phyloP scores from a whole-genome alignment of 2,329 filamentous ascomycete genomes.

The Exophiala aquamarina region DNA sequence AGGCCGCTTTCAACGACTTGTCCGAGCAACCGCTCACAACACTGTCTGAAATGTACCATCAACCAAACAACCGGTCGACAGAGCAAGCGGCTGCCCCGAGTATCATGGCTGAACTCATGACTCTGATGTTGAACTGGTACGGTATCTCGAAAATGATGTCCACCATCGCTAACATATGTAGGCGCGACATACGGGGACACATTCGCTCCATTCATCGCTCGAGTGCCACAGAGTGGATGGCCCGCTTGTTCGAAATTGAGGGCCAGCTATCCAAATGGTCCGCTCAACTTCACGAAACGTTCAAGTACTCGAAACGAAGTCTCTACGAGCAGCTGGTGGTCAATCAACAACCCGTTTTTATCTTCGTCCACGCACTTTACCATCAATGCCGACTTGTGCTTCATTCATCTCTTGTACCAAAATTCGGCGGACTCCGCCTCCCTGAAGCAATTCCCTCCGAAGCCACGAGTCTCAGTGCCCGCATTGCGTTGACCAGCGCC shows the following conservation, averaged over 20 bases:
- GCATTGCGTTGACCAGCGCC: constrained; percentile 12
- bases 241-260: constrained; percentile 10
- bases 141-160: background rate
- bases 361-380: constrained; percentile 10
- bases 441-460: constrained; percentile 3
- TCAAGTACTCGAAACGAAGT: constrained; percentile 9
- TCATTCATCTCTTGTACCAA: constrained; percentile 11
- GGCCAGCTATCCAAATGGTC: constrained; percentile 5
- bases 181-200: constrained; percentile 8
- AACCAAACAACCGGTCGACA: background rate
- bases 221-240: background rate
- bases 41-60: background rate
- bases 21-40: constrained; percentile 1
- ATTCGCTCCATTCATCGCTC: background rate
- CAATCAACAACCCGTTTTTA: constrained; percentile 9
- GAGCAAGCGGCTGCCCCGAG: background rate
- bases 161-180: background rate
- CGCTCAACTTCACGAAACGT: background rate
- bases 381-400: constrained; percentile 16
- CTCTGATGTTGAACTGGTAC: constrained; percentile 9
- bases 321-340: constrained; percentile 11
- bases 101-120: constrained; percentile 15
- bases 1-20: constrained; percentile 1
- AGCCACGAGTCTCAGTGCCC: constrained; percentile 5
- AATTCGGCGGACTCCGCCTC: constrained; percentile 11